These are phyloP conservation scores for Phtheirospermum japonicum DNA, from an alignment of 257 asterid species.

Conservation along the genomic window DNA sequence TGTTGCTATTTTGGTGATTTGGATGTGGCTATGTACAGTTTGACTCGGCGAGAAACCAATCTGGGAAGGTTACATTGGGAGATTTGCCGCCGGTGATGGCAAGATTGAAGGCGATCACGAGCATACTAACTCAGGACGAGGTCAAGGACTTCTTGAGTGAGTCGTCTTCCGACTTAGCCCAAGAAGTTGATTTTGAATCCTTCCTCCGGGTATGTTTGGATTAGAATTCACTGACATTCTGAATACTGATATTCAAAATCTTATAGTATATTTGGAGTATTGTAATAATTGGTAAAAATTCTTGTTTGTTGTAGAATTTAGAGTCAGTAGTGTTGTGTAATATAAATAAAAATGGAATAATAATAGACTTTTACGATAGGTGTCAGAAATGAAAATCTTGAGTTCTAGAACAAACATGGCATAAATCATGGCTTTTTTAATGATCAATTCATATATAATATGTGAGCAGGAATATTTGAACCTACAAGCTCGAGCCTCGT, in stretches of 20 bases:
- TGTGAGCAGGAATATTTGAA: slow-evolving; percentile 64
- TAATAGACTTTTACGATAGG: too few relatives aligned
- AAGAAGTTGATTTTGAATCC: not conserved
- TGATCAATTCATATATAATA: too few relatives aligned
- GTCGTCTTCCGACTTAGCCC: not conserved
- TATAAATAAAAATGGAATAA: too few relatives aligned
- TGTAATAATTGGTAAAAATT: too few relatives aligned
- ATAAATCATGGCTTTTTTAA: too few relatives aligned
- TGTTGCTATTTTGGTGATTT: too few relatives aligned
- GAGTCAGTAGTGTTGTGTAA: too few relatives aligned
- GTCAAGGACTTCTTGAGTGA: not conserved
- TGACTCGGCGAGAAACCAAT: not conserved
- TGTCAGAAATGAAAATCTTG: too few relatives aligned
- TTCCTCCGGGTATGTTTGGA: not conserved
- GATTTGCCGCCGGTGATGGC: not conserved
- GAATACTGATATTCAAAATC: too few relatives aligned
- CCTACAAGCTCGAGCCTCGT: slow-evolving; percentile 60
- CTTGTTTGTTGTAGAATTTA: too few relatives aligned
- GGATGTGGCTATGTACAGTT: not conserved
- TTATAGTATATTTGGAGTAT: too few relatives aligned
- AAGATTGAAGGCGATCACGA: not conserved
- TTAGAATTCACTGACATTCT: not conserved
- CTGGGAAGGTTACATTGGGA: not conserved
- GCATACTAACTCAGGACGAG: not conserved
- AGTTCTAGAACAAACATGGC: too few relatives aligned